Base-by-base conservation (phyloP, 176 grass and related monocot species). In the Aegilops bicornis region DNA sequence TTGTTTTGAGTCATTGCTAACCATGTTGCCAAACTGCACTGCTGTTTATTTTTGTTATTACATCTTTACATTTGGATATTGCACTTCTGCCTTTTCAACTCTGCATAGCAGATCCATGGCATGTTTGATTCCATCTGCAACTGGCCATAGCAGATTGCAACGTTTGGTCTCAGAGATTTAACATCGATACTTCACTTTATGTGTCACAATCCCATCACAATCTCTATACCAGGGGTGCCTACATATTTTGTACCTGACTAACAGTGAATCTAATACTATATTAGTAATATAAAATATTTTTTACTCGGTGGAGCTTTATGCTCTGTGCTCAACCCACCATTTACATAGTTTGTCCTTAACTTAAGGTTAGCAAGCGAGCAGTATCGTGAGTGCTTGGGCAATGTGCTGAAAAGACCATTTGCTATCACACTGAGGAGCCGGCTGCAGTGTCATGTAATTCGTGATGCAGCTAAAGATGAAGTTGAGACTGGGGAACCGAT, bases 371-470 rank as follows among this genome's bases (percentile, higher is more conserved):
- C 87, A 68, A 92, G 90, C 35, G 93, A 92, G 81, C 81, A 91
- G 62, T 95, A 91, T 77, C 83, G 77, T 63, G 93, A 95, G 64
- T 90, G 90, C 79, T 92, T 95, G 76, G 86, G 86, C 45, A 85
- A 85, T 59, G 85, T 95, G 47, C 40, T 92, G 69, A 89, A 87
- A 67, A 81, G 90, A 25, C 91, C 93, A 82, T 92, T 95, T 84
- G 89, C 90, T 77, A 95, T 95, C 82, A 92, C 88, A 6, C 86
- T 92, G 22, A 76, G 93, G 35, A 91, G 77, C 81, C 90, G 88
- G n/a, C 63, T 92, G 30, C 93, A 95, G 80, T 95, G 93, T 74
- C 93, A 91, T 71, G 93, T 95, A 58, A 92, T 95, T 59, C 79
- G 91, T 25, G 91, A 95, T 63, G 35, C 91, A n/a, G 91, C 88